Percentiles rank a stretch among this genome's conserved stretches.
Evolutionary conservation across 2,329 filamentous ascomycete species (phyloP).

Genomic region (Amesomyces nigricolor): DNA sequence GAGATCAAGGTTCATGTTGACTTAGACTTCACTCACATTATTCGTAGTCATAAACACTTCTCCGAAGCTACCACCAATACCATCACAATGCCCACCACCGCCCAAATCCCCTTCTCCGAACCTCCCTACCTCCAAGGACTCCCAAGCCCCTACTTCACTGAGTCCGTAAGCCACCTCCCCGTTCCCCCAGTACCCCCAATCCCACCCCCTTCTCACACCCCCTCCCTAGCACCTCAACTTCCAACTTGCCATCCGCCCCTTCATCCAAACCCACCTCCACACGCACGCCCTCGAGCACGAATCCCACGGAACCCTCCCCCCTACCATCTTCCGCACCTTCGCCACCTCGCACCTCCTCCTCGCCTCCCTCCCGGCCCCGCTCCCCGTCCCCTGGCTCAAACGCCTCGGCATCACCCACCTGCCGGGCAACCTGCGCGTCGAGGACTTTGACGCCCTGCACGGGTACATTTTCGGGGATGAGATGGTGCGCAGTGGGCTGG

Average conservation of each 20-base stretch:
- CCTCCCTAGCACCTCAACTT: constrained; percentile 54
- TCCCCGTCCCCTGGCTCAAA: constrained; percentile 60
- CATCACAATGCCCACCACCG: neutral
- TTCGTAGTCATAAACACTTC: no score
- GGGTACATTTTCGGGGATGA: constrained; percentile 67
- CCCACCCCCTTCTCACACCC: no score
- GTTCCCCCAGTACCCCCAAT: no score
- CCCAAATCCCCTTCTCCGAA: constrained; percentile 60
- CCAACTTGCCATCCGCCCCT: constrained; percentile 63
- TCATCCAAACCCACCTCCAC: constrained; percentile 58
- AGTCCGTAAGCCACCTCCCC: no score
- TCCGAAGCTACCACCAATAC: neutral
- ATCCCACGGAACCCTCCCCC: constrained; percentile 59
- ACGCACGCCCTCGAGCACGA: constrained; percentile 66
- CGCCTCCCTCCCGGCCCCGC: constrained; percentile 62
- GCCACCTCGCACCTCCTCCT: constrained; percentile 62
- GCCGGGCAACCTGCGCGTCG: constrained; percentile 58
- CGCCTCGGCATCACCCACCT: constrained; percentile 61
- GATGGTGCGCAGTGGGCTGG: constrained; percentile 60
- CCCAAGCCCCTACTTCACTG: constrained; percentile 65
- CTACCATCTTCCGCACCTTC: constrained; percentile 60
- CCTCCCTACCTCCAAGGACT: constrained; percentile 65
- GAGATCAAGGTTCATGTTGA: no score
- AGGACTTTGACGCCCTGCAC: constrained; percentile 72
- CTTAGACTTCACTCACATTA: no score